phyloP scores from a whole-genome alignment of 305 asterid species.

The Andrographis paniculata region DNA sequence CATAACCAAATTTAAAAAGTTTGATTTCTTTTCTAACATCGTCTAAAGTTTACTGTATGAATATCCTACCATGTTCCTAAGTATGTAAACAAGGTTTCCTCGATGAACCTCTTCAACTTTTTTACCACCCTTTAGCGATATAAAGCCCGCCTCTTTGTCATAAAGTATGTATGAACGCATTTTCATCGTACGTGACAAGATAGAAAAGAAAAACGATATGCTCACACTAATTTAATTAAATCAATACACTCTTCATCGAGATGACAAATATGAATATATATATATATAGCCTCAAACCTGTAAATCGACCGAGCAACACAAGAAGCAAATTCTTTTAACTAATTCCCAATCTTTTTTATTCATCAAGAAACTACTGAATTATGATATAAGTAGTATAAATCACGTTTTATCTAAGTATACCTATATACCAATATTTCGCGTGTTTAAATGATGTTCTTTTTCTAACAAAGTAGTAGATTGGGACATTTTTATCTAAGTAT shows the following conservation, averaged over 20 bases:
- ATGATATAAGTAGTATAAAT: too few species aligned
- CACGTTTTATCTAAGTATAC: too few species aligned
- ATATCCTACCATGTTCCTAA: slow-evolving; percentile 25
- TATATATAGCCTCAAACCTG: too few species aligned
- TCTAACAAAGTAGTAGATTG: too few species aligned
- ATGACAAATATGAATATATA: slow-evolving; percentile 10
- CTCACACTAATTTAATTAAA: slow-evolving; percentile 24
- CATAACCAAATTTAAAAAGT: slow-evolving; percentile 16
- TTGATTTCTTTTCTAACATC: slow-evolving; percentile 22
- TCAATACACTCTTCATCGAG: slow-evolving; percentile 12
- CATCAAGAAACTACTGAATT: slow-evolving; percentile 1
- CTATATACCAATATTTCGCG: too few species aligned
- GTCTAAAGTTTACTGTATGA: slow-evolving; percentile 20
- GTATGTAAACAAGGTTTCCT: slow-evolving; percentile 11
- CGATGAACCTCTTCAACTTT: slow-evolving; percentile 5
- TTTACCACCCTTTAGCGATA: slow-evolving; percentile 31
- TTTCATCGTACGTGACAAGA: slow-evolving; percentile 14
- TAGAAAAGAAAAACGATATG: slow-evolving; percentile 13
- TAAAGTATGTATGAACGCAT: slow-evolving; percentile 24
- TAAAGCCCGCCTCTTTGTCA: slow-evolving; percentile 33
- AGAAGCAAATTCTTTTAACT: slow-evolving; percentile 5
- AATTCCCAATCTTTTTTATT: slow-evolving; percentile 3
- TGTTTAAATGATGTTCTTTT: too few species aligned
- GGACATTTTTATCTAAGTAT: too few species aligned
- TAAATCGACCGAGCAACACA: slow-evolving; percentile 4